A percentile compares a stretch with the other conserved stretches of the same genome.
Evolutionary conservation across 2,329 filamentous ascomycete species (phyloP).

Genomic region (Orbilia javanica): DNA sequence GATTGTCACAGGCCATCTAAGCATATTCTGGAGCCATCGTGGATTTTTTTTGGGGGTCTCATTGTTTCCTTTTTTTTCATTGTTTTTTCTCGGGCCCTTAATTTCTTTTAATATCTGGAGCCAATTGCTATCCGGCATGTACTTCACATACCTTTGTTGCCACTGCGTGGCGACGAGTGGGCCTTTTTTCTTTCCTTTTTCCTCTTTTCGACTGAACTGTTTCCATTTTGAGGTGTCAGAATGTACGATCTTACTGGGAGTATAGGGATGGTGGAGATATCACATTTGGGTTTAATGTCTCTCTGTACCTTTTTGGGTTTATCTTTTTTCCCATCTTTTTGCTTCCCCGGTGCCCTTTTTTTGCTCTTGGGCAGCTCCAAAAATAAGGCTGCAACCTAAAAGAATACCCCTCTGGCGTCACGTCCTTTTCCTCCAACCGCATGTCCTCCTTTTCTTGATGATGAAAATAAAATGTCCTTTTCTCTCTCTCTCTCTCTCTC

Average conservation of each 20-base stretch:
- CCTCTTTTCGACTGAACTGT: too few species aligned
- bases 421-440: slow-evolving; percentile 26
- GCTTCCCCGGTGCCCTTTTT: slow-evolving; percentile 13
- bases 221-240: slow-evolving; percentile 51
- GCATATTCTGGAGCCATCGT: slow-evolving; percentile 43
- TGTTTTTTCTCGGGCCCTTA: slow-evolving; percentile 21
- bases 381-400: slow-evolving; percentile 31
- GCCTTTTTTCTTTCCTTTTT: background rate
- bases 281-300: slow-evolving; percentile 57
- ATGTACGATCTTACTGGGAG: slow-evolving; percentile 51
- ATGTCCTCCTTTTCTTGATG: slow-evolving; percentile 8
- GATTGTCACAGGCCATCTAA: background rate
- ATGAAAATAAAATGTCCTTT: slow-evolving; percentile 10
- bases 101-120: slow-evolving; percentile 28
- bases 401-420: slow-evolving; percentile 54
- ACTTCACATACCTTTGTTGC: slow-evolving; percentile 20
- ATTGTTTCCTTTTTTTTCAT: background rate
- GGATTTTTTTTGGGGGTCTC: slow-evolving; percentile 28
- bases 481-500: slow-evolving; percentile 8
- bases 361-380: slow-evolving; percentile 30
- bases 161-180: slow-evolving; percentile 35
- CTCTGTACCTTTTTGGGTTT: slow-evolving; percentile 18
- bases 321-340: slow-evolving; percentile 21
- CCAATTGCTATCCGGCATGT: slow-evolving; percentile 12
- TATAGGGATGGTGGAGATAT: slow-evolving; percentile 36